Base-by-base conservation (phyloP, 306 rosid genomes). In the Prunus salicina region DNA sequence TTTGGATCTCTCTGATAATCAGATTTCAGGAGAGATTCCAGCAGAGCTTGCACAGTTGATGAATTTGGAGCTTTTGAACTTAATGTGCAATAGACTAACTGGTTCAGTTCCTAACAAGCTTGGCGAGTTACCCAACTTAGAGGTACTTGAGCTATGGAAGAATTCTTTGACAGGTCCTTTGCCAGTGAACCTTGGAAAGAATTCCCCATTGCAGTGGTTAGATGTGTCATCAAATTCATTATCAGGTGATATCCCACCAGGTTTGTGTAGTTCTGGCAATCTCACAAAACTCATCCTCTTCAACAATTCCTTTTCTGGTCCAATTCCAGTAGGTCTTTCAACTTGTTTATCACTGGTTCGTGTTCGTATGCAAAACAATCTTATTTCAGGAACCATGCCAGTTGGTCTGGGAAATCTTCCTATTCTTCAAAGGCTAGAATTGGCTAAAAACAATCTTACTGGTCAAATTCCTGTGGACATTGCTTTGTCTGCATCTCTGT, bases 281-380 rank as follows among this genome's bases (percentile, higher is more conserved):
- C 96, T 96, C 77, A 88, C 93, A 8, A 93, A 92, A 81, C 90
- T 96, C 77, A 90, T 96, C n/a, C 87, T 96, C 57, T 92, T 96
- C 78, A 96, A 87, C 78, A 96, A 96, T 67, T 90, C 93, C 4
- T 88, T 96, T 72, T 86, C 89, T 9, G 91, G 99, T 72, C 30
- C 86, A 67, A 89, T 96, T 71, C 99, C 99, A 16, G 46, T 64
- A 28, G 88, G 90, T 78, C 89, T 96, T 45, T 81, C 97, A 4
- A 86, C 68, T 38, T 96, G 99, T 76, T 73, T 55, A 51, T 87
- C 98, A 1, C 71, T 92, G 63, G 90, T 90, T 0, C 93, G 99
- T 8, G 93, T 91, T 50, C 84, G 98, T 66, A 84, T 96, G 70
- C 97, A 93, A 61, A 83, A 86, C 79, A 96, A 96, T 81, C 86